A percentile compares a stretch with the other conserved stretches of the same genome.
Evolutionary conservation across 768 basidiomycete genomes (phyloP).

Genomic region (Cystofilobasidium ferigula): DNA sequence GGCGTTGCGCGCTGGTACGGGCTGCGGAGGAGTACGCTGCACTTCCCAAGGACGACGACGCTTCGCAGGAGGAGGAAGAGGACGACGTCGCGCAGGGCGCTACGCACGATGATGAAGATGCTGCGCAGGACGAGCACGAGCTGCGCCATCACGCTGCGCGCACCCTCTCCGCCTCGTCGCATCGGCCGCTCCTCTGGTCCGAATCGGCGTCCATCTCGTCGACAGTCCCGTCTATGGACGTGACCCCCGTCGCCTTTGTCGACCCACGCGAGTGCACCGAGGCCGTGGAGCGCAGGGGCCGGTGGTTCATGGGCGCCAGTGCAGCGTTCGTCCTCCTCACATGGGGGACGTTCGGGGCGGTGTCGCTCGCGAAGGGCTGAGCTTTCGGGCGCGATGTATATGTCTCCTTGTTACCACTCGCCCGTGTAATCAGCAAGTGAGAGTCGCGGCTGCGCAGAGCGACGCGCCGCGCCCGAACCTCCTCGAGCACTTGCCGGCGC

Average conservation of each 20-base stretch:
- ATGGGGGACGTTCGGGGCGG: slow-evolving; percentile 19
- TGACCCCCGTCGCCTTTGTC: background rate
- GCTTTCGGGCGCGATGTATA: no score
- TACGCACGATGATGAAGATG: background rate
- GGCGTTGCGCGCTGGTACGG: background rate
- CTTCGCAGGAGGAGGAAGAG: background rate
- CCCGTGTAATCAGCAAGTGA: no score
- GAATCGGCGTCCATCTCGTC: background rate
- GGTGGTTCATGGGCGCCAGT: slow-evolving; percentile 17
- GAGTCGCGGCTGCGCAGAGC: no score
- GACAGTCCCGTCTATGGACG: background rate
- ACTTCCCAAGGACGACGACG: background rate
- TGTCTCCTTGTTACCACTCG: no score
- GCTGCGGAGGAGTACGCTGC: background rate
- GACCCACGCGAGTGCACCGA: background rate
- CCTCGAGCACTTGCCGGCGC: no score
- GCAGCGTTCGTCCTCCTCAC: slow-evolving; percentile 4
- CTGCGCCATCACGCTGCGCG: background rate
- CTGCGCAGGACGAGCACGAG: background rate
- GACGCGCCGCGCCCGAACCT: no score
- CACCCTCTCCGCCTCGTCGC: slow-evolving; percentile 9
- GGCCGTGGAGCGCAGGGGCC: slow-evolving; percentile 9
- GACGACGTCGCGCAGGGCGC: background rate
- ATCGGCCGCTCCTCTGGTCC: slow-evolving; percentile 9
- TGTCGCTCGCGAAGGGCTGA: slow-evolving; percentile 1